phyloP scores from a whole-genome alignment of 148 eudicot genomes.

The Nyssa sinensis region DNA sequence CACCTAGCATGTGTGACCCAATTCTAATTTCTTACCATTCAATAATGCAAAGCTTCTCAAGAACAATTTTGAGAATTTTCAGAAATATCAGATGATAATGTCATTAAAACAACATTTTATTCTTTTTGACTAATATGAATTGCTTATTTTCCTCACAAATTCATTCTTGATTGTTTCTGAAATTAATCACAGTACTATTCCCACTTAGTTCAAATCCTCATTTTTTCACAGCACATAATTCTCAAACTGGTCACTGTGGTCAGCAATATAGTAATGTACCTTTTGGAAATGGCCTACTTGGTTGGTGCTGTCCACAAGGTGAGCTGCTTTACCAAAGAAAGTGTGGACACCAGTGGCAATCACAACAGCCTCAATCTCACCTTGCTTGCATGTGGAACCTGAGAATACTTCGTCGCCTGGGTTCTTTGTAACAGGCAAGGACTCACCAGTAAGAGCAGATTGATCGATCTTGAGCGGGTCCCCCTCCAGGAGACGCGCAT shows the following conservation, averaged over 20 bases:
- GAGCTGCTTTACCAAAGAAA: constrained; percentile 89
- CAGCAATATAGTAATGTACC: constrained; percentile 29
- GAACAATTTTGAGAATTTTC: no score
- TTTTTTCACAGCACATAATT: no score
- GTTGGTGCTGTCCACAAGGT: constrained; percentile 80
- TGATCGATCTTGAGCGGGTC: constrained; percentile 81
- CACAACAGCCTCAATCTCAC: constrained; percentile 79
- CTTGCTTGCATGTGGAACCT: constrained; percentile 89
- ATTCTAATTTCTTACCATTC: neutral
- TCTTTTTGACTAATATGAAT: neutral
- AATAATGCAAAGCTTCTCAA: no score
- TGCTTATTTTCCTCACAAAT: neutral
- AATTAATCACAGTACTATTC: no score
- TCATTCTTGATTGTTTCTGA: neutral
- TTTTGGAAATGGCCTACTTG: constrained; percentile 82
- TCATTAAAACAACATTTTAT: no score
- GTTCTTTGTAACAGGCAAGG: constrained; percentile 66
- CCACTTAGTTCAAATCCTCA: no score
- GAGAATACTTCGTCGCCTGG: constrained; percentile 72
- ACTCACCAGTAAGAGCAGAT: constrained; percentile 85
- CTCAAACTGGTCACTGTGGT: neutral
- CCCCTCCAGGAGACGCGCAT: constrained; percentile 77
- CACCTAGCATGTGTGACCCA: neutral
- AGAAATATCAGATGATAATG: no score
- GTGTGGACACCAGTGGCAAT: constrained; percentile 86